Percentiles rank a stretch among this genome's conserved stretches.
Conservation (phyloP, 2,329 filamentous ascomycete genomes). For the Graphium sp. region DNA sequence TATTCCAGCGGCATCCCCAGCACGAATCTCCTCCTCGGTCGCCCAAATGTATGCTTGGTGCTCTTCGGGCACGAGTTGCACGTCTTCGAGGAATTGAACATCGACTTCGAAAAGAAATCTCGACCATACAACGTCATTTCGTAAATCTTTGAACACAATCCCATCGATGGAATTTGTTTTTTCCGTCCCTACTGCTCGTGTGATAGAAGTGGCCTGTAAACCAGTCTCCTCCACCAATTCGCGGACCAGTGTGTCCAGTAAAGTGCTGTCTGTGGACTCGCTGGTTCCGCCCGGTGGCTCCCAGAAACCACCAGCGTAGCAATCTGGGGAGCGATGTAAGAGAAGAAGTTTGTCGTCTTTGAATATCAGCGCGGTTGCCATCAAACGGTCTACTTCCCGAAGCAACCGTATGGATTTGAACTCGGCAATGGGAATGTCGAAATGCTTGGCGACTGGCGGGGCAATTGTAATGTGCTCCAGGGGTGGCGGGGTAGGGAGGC, state of each 20-base stretch:
- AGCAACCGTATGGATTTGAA: too few relatives aligned
- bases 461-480: too few relatives aligned
- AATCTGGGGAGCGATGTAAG: too few relatives aligned
- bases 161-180: constrained; percentile 1
- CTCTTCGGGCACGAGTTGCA: constrained; percentile 21
- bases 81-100: constrained; percentile 7
- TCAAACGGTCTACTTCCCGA: too few relatives aligned
- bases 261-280: constrained; percentile 20
- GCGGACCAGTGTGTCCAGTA: constrained; percentile 24
- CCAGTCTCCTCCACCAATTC: constrained; percentile 32
- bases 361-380: too few relatives aligned
- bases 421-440: too few relatives aligned
- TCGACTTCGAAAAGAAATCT: constrained; percentile 19
- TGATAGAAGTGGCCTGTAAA: constrained; percentile 14
- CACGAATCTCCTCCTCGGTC: constrained; percentile 16
- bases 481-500: too few relatives aligned
- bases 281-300: constrained; percentile 30
- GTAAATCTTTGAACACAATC: constrained; percentile 16
- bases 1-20: constrained; percentile 11
- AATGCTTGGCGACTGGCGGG: too few relatives aligned
- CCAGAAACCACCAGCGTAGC: too few relatives aligned
- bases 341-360: too few relatives aligned
- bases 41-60: constrained; percentile 22
- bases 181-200: constrained; percentile 10
- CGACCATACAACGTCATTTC: constrained; percentile 12